A percentile compares a stretch with the other conserved stretches of the same genome.
Evolutionary conservation across 352 stramenopile genomes (phyloP).

Genomic region (Pythium sukuiense): DNA sequence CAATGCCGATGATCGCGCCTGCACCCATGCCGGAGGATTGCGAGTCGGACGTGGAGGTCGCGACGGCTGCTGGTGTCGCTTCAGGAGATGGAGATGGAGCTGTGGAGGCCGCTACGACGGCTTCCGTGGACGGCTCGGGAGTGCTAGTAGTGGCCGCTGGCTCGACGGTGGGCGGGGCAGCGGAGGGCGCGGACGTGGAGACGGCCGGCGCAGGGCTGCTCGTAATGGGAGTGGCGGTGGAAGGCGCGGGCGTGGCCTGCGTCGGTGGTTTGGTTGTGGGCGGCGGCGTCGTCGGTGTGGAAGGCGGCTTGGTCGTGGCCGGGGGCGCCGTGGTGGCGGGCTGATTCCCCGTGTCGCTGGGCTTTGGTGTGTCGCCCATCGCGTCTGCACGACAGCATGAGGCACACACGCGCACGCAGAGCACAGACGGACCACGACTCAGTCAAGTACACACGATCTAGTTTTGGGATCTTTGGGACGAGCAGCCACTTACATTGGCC

Average conservation of each 20-base stretch:
- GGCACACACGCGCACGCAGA: not conserved
- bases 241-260: slow-evolving; percentile 8
- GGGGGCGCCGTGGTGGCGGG: slow-evolving; percentile 20
- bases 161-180: not conserved
- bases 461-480: not conserved
- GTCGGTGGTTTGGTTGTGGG: slow-evolving; percentile 5
- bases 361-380: slow-evolving; percentile 12
- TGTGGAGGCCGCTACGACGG: not conserved
- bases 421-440: slow-evolving; percentile 2
- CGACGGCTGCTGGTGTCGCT: not conserved
- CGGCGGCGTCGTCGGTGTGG: slow-evolving; percentile 5
- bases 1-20: slow-evolving; percentile 28
- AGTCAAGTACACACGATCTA: not conserved
- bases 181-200: not conserved
- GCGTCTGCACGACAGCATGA: slow-evolving; percentile 1
- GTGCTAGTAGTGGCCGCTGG: not conserved
- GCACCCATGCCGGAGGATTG: slow-evolving; percentile 18
- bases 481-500: not conserved
- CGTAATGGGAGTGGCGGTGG: slow-evolving; percentile 1
- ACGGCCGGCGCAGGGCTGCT: not conserved
- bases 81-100: not conserved
- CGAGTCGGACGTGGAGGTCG: slow-evolving; percentile 3
- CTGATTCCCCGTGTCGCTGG: slow-evolving; percentile 38
- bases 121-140: not conserved
- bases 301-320: slow-evolving; percentile 8